These are phyloP conservation scores for Rosa rugosa DNA, from an alignment of 306 rosid genomes.

Conservation along the genomic window DNA sequence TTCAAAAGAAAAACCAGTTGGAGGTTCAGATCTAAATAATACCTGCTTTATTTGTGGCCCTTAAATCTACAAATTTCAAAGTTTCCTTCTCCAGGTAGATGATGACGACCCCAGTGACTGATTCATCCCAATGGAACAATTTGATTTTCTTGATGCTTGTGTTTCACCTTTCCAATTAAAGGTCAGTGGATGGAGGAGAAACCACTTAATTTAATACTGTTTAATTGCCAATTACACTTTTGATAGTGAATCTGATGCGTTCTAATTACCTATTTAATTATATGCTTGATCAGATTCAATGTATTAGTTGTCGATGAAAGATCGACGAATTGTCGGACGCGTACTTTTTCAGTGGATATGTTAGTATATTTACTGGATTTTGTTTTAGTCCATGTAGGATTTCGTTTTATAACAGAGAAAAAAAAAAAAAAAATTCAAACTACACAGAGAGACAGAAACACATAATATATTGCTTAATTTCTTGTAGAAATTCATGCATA, in stretches of 20 bases:
- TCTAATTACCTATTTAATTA: neutral
- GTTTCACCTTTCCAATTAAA: neutral
- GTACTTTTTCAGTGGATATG: too few relatives aligned
- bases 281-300: neutral
- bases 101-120: neutral
- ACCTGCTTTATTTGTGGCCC: neutral
- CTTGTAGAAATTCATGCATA: conserved; percentile 6
- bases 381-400: neutral
- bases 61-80: neutral
- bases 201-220: neutral
- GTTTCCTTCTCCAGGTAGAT: neutral
- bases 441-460: neutral
- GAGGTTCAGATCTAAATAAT: neutral
- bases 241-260: neutral
- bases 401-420: too few relatives aligned
- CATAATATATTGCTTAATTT: neutral
- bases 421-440: neutral
- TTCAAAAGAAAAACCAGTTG: neutral
- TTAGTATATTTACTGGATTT: neutral
- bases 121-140: neutral
- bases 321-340: too few relatives aligned
- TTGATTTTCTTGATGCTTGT: neutral
- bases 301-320: neutral
- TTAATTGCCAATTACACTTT: neutral
- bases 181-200: neutral